These are phyloP conservation scores for Striga hermonthica DNA, from an alignment of 305 asterid genomes.

Conservation along the genomic window DNA sequence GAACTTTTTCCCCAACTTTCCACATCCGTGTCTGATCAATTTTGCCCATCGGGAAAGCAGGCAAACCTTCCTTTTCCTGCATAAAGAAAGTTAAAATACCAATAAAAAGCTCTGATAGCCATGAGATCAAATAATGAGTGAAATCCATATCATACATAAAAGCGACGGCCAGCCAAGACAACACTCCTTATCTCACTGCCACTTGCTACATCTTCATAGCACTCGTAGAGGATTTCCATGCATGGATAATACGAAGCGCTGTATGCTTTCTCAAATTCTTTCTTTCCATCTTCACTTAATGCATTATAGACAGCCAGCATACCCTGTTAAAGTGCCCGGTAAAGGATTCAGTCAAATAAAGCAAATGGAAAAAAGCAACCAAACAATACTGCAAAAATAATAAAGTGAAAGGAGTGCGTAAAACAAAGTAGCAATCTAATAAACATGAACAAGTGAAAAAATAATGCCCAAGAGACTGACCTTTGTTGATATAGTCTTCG, in stretches of 20 bases:
- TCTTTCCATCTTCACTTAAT: slow-evolving; percentile 71
- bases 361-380: neutral
- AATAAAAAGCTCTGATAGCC: neutral
- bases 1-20: slow-evolving; percentile 85
- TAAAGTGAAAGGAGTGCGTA: slow-evolving; percentile 7
- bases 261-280: slow-evolving; percentile 74
- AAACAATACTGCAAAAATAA: slow-evolving; percentile 17
- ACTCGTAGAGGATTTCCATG: slow-evolving; percentile 92
- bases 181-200: slow-evolving; percentile 95
- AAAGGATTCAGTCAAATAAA: no score
- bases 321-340: slow-evolving; percentile 51
- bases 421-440: neutral
- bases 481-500: slow-evolving; percentile 89
- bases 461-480: slow-evolving; percentile 33
- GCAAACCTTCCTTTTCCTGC: slow-evolving; percentile 93
- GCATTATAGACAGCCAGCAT: slow-evolving; percentile 85
- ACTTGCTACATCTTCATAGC: slow-evolving; percentile 94
- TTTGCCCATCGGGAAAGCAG: slow-evolving; percentile 97
- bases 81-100: slow-evolving; percentile 1
- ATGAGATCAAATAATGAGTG: neutral
- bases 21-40: slow-evolving; percentile 93
- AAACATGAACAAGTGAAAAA: neutral
- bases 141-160: slow-evolving; percentile 52
- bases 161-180: slow-evolving; percentile 97
- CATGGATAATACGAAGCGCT: slow-evolving; percentile 92